Conservation (phyloP, 2,329 filamentous ascomycete species). For the Volutella citrinella region DNA sequence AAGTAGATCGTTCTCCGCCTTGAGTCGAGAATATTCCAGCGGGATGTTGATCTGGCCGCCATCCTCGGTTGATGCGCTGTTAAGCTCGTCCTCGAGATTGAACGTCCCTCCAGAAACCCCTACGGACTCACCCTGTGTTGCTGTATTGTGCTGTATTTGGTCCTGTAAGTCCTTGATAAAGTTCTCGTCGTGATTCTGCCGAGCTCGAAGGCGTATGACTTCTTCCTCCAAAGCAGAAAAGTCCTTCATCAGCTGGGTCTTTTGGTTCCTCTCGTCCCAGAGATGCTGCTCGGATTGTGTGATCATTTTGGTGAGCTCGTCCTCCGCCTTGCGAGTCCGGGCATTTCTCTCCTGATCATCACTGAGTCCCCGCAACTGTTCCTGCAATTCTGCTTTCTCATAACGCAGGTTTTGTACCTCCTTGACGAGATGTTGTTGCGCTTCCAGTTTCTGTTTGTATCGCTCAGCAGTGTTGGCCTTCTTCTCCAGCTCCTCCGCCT, state of each 20-base stretch:
- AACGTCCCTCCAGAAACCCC: slow-evolving; percentile 26
- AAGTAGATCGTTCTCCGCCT: slow-evolving; percentile 59
- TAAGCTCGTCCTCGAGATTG: slow-evolving; percentile 60
- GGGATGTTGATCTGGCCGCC: slow-evolving; percentile 37
- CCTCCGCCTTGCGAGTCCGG: slow-evolving; percentile 35
- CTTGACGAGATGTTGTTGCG: slow-evolving; percentile 51
- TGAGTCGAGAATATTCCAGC: slow-evolving; percentile 55
- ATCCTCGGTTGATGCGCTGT: slow-evolving; percentile 42
- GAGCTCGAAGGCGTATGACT: slow-evolving; percentile 44
- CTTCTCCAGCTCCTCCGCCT: slow-evolving; percentile 56
- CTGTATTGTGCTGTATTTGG: slow-evolving; percentile 43
- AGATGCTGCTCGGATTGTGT: slow-evolving; percentile 40
- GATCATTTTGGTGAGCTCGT: slow-evolving; percentile 40
- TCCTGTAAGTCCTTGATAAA: slow-evolving; percentile 60
- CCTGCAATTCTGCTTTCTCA: slow-evolving; percentile 52
- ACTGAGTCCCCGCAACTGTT: slow-evolving; percentile 39
- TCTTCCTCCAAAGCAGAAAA: slow-evolving; percentile 44
- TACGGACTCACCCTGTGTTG: slow-evolving; percentile 16
- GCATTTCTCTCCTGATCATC: slow-evolving; percentile 32
- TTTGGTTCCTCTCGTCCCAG: slow-evolving; percentile 43
- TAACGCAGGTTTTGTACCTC: slow-evolving; percentile 55
- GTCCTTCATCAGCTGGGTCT: slow-evolving; percentile 45
- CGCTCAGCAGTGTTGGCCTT: slow-evolving; percentile 63
- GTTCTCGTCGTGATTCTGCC: slow-evolving; percentile 48
- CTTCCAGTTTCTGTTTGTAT: slow-evolving; percentile 61